Evolutionary conservation across 805 yeast species (phyloP).

Genomic region (Hanseniaspora lachancei): DNA sequence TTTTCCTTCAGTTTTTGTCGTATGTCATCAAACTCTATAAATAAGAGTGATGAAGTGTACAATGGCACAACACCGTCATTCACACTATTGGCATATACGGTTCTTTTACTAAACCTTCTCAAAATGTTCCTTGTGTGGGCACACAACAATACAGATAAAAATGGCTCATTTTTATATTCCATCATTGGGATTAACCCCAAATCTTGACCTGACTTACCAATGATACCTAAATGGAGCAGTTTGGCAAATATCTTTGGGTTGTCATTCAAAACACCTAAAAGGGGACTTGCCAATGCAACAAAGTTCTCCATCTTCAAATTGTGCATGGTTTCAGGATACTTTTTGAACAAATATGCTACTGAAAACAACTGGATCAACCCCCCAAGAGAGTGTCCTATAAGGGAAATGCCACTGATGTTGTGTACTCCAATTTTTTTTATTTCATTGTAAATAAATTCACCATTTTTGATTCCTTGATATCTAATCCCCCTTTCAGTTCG

Average conservation of each 20-base stretch:
- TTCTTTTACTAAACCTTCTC: conserved; percentile 46
- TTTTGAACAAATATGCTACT: conserved; percentile 53
- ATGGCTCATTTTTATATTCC: conserved; percentile 1
- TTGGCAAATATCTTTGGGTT: conserved; percentile 63
- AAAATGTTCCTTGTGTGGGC: conserved; percentile 53
- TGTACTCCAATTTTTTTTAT: conserved; percentile 33
- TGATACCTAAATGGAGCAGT: conserved; percentile 58
- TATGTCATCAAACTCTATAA: conserved; percentile 49
- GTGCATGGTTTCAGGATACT: conserved; percentile 57
- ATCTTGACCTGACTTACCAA: conserved; percentile 73
- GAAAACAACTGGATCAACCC: conserved; percentile 70
- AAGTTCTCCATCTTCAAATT: conserved; percentile 51
- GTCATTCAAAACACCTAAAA: conserved; percentile 63
- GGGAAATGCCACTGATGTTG: conserved; percentile 44
- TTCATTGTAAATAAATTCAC: conserved; percentile 47
- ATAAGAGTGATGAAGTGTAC: conserved; percentile 56
- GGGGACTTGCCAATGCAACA: conserved; percentile 61
- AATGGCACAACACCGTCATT: conserved; percentile 78
- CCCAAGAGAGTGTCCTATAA: conserved; percentile 69
- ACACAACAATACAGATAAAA: conserved; percentile 45
- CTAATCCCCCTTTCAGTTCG: conserved; percentile 69
- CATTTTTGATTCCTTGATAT: conserved; percentile 58
- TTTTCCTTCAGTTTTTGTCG: conserved; percentile 14
- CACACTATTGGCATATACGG: conserved; percentile 60
- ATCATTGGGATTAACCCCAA: conserved; percentile 48